Percentiles rank a stretch among this genome's conserved stretches.
These are phyloP conservation scores for Prunus mira DNA, from an alignment of 306 rosid species.

Conservation along the genomic window DNA sequence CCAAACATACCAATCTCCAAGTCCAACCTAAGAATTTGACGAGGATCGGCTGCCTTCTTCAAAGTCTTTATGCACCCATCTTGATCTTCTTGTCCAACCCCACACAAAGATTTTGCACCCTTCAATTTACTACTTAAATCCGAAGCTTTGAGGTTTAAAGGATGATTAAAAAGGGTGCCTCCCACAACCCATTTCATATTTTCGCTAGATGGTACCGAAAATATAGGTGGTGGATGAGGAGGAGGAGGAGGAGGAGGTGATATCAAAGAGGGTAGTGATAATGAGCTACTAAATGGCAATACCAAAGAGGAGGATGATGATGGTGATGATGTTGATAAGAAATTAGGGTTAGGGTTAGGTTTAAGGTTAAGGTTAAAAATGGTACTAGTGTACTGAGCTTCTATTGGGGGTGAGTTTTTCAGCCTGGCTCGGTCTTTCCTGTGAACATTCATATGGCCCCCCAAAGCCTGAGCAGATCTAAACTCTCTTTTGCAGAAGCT, in stretches of 20 bases:
- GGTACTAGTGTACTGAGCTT: slow-evolving; percentile 18
- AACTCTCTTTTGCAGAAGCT: slow-evolving; percentile 88
- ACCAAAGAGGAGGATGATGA: slow-evolving; percentile 18
- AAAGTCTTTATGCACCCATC: slow-evolving; percentile 17
- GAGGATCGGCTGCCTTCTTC: slow-evolving; percentile 33
- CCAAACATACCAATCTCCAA: slow-evolving; percentile 55
- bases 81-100: slow-evolving; percentile 21
- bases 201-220: slow-evolving; percentile 10
- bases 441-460: slow-evolving; percentile 98
- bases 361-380: slow-evolving; percentile 43
- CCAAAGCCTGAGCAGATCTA: slow-evolving; percentile 95
- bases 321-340: slow-evolving; percentile 35
- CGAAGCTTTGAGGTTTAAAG: neutral
- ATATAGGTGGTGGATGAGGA: slow-evolving; percentile 12
- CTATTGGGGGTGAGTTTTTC: slow-evolving; percentile 54
- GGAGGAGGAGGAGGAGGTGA: slow-evolving; percentile 29
- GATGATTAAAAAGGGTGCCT: neutral
- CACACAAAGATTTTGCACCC: neutral
- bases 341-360: slow-evolving; percentile 49
- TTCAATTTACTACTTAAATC: neutral
- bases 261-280: slow-evolving; percentile 34
- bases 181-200: slow-evolving; percentile 7
- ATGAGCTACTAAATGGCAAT: slow-evolving; percentile 33
- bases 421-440: slow-evolving; percentile 88
- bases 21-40: slow-evolving; percentile 54